Conservation (phyloP, 495 filamentous ascomycete species). For the Stereocaulon alpinum region DNA sequence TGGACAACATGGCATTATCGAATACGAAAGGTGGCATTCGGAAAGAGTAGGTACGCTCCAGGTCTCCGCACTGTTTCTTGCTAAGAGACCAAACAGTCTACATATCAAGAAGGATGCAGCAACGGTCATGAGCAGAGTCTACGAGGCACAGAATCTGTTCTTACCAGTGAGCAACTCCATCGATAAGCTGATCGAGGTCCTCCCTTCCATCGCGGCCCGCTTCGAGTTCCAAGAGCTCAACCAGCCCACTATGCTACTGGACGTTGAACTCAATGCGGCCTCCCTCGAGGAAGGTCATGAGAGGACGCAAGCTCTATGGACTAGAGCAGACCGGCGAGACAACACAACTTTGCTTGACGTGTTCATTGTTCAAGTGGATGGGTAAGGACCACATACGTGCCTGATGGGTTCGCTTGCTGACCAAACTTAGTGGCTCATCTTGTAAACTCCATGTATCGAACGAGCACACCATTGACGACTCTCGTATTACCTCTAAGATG, state of each 20-base stretch:
- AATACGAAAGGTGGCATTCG: conserved; percentile 32
- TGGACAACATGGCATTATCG: conserved; percentile 32
- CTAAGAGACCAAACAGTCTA: not conserved
- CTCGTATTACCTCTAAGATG: conserved; percentile 22
- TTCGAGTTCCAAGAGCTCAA: conserved; percentile 33
- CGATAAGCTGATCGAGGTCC: conserved; percentile 21
- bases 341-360: conserved; percentile 12
- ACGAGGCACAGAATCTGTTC: conserved; percentile 35
- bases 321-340: conserved; percentile 9
- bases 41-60: conserved; percentile 28
- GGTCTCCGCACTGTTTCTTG: not conserved
- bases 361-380: conserved; percentile 10
- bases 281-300: conserved; percentile 11
- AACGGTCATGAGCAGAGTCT: conserved; percentile 21
- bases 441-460: conserved; percentile 33
- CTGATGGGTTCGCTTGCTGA: conserved; percentile 6
- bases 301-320: conserved; percentile 17
- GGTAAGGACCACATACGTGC: conserved; percentile 1
- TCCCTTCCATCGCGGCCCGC: conserved; percentile 30
- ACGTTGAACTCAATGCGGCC: conserved; percentile 20
- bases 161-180: conserved; percentile 32
- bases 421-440: conserved; percentile 21
- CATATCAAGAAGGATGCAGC: conserved; percentile 23
- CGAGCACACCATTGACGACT: conserved; percentile 24
- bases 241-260: conserved; percentile 28